Evolutionary conservation across 1,284 basidiomycete genomes (phyloP).

Genomic region (Cystobasidium pallidum): DNA sequence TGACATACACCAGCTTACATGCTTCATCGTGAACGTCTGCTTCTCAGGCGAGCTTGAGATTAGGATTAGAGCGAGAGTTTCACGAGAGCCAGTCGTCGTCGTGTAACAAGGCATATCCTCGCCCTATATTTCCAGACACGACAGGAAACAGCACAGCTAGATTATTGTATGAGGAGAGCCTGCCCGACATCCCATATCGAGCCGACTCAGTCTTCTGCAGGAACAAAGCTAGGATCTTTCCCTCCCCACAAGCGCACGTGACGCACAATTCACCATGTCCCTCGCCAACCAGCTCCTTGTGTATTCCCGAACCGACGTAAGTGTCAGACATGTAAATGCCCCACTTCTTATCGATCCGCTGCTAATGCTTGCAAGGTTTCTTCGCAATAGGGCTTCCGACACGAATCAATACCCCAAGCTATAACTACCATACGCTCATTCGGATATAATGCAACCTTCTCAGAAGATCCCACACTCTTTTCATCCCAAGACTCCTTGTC

Average conservation of each 20-base stretch:
- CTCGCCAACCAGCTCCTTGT: constrained; percentile 32
- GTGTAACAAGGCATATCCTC: neutral
- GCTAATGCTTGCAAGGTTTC: neutral
- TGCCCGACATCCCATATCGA: too few species aligned
- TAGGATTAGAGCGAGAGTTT: neutral
- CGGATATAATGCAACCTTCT: constrained; percentile 41
- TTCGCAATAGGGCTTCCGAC: constrained; percentile 31
- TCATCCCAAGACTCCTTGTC: constrained; percentile 10
- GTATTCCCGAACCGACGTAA: constrained; percentile 30
- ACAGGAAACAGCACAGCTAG: too few species aligned
- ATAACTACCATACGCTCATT: constrained; percentile 26
- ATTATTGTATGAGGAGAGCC: neutral
- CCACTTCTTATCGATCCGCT: neutral
- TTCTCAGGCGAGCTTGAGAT: neutral
- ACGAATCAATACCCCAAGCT: constrained; percentile 43
- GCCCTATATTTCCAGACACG: neutral
- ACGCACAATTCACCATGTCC: constrained; percentile 21
- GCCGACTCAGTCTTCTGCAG: too few species aligned
- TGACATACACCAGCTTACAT: neutral
- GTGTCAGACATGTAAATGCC: neutral
- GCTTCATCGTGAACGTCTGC: neutral
- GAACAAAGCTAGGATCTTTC: neutral
- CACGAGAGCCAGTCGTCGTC: neutral
- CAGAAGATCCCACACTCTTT: constrained; percentile 40
- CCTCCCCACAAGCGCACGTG: constrained; percentile 10